Conservation (phyloP, 768 basidiomycete species). For the Paxillus ammoniavirescens region DNA sequence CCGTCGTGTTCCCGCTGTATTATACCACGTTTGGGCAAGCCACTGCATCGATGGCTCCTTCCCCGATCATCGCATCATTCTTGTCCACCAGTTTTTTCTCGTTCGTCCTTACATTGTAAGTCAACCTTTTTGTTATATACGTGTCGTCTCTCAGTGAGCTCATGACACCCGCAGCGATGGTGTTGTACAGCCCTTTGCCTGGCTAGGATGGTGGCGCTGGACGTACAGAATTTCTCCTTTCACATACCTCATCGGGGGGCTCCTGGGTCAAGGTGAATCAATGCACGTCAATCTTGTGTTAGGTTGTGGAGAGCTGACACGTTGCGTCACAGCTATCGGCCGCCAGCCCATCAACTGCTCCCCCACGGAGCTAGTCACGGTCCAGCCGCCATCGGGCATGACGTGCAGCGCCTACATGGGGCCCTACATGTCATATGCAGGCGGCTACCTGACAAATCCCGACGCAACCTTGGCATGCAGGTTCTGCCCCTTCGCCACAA, state of each 20-base stretch:
- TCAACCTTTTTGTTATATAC: neutral
- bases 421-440: conserved; percentile 45
- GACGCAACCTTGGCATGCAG: conserved; percentile 51
- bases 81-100: conserved; percentile 38
- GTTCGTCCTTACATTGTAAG: conserved; percentile 44
- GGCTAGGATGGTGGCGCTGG: conserved; percentile 33
- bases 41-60: conserved; percentile 42
- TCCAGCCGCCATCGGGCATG: conserved; percentile 52
- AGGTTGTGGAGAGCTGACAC: neutral
- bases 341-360: conserved; percentile 46
- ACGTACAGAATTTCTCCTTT: conserved; percentile 47
- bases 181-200: conserved; percentile 44
- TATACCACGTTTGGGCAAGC: conserved; percentile 42
- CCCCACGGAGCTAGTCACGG: conserved; percentile 46
- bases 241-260: conserved; percentile 51
- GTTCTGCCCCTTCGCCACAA: conserved; percentile 53
- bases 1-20: conserved; percentile 42
- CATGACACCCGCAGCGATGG: conserved; percentile 35
- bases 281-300: neutral
- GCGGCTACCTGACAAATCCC: conserved; percentile 59
- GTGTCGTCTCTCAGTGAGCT: neutral
- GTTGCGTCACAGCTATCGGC: conserved; percentile 42
- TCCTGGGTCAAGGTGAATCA: conserved; percentile 26
- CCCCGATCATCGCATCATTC: conserved; percentile 38
- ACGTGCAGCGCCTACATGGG: conserved; percentile 54